Evolutionary conservation across 768 basidiomycete species (phyloP).

Genomic region (Panellus pusillus): DNA sequence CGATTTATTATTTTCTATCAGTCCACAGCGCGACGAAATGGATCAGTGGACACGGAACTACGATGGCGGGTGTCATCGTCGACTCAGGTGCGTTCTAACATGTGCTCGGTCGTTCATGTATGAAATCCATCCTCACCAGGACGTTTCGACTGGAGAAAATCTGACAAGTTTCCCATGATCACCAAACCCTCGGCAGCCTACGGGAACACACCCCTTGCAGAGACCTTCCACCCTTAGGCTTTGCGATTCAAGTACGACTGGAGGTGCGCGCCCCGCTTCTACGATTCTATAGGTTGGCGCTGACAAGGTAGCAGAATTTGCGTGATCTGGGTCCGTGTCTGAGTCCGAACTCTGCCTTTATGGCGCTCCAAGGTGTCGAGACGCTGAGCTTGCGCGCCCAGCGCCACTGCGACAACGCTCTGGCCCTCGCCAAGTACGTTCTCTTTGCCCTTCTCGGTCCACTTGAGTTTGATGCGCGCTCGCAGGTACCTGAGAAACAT

Average conservation of each 20-base stretch:
- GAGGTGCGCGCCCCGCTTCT: conserved; percentile 7
- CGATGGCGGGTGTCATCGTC: conserved; percentile 59
- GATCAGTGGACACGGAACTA: conserved; percentile 53
- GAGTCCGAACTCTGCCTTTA: conserved; percentile 57
- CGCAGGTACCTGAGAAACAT: conserved; percentile 61
- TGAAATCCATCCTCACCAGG: conserved; percentile 29
- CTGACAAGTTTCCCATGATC: conserved; percentile 55
- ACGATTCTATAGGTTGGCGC: too few species aligned
- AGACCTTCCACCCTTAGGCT: conserved; percentile 49
- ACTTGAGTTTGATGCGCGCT: not conserved
- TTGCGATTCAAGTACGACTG: conserved; percentile 49
- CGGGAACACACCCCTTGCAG: conserved; percentile 50
- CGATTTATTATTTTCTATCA: not conserved
- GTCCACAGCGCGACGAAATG: conserved; percentile 17
- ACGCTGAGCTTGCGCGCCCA: conserved; percentile 60
- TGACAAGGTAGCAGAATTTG: conserved; percentile 38
- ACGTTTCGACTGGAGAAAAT: conserved; percentile 53
- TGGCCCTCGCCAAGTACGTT: conserved; percentile 38
- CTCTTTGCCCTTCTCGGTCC: not conserved
- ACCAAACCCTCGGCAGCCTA: conserved; percentile 57
- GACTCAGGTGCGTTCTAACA: conserved; percentile 45
- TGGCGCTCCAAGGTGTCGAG: conserved; percentile 70
- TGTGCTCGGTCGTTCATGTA: not conserved
- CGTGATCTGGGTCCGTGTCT: conserved; percentile 67
- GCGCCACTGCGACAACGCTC: conserved; percentile 58